Evolutionary conservation across 306 rosid genomes (phyloP).

Genomic region (Senna siamea): DNA sequence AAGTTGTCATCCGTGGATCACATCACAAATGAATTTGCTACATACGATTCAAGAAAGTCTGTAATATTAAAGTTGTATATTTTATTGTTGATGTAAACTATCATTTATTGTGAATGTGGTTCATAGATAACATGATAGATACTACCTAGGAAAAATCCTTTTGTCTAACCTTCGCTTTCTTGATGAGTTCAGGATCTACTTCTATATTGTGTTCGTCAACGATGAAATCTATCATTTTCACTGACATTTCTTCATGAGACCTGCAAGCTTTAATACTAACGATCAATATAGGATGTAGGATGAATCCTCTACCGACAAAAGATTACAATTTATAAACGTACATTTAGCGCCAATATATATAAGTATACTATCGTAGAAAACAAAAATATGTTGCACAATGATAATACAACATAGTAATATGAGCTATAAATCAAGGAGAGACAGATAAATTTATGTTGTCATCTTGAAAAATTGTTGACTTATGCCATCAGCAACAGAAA

Average conservation of each 20-base stretch:
- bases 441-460: neutral
- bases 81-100: neutral
- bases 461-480: neutral
- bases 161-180: conserved; percentile 52
- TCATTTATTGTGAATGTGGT: neutral
- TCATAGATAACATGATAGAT: neutral
- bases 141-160: neutral
- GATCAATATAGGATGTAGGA: conserved; percentile 17
- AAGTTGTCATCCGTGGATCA: neutral
- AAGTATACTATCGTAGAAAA: neutral
- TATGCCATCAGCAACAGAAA: neutral
- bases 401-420: neutral
- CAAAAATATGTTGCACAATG: neutral
- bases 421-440: neutral
- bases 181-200: conserved; percentile 42
- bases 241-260: conserved; percentile 64
- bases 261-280: conserved; percentile 36
- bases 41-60: neutral
- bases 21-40: neutral
- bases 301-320: conserved; percentile 26
- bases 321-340: conserved; percentile 17
- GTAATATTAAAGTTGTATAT: neutral
- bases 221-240: conserved; percentile 53
- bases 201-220: conserved; percentile 58
- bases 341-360: neutral